Evolutionary conservation across 352 stramenopile species (phyloP).

Genomic region (Phytophthora tentaculata): DNA sequence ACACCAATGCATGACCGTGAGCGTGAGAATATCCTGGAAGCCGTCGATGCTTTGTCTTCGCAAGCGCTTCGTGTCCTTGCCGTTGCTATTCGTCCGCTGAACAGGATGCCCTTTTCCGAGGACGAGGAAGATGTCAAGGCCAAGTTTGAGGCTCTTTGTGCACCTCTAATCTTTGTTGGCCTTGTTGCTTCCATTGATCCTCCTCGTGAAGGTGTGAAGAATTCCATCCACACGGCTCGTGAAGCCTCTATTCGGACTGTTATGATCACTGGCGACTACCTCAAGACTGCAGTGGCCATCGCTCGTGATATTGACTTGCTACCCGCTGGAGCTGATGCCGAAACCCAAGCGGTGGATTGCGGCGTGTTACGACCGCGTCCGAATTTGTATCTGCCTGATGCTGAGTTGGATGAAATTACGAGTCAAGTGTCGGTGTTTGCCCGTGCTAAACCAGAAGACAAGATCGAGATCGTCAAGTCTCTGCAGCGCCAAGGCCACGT

Average conservation of each 20-base stretch:
- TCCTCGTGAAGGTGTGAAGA: constrained; percentile 59
- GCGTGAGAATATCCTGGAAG: constrained; percentile 47
- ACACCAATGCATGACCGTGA: constrained; percentile 44
- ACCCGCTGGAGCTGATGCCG: constrained; percentile 42
- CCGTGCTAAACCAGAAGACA: constrained; percentile 94
- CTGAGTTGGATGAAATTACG: constrained; percentile 88
- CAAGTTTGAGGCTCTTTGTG: constrained; percentile 64
- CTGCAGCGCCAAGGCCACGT: constrained; percentile 85
- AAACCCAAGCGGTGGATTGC: constrained; percentile 72
- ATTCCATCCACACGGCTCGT: constrained; percentile 61
- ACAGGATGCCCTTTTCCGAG: constrained; percentile 47
- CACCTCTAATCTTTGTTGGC: constrained; percentile 91
- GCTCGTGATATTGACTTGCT: constrained; percentile 92
- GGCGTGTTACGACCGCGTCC: constrained; percentile 55
- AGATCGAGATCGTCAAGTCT: constrained; percentile 95
- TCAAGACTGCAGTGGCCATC: constrained; percentile 95
- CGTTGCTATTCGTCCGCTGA: constrained; percentile 80
- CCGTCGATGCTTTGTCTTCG: constrained; percentile 64
- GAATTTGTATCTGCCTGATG: constrained; percentile 54
- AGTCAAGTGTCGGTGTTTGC: constrained; percentile 92
- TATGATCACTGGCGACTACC: constrained; percentile 96
- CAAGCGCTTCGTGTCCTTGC: constrained; percentile 89
- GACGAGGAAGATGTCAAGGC: constrained; percentile 61
- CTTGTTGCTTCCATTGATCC: constrained; percentile 93
- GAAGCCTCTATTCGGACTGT: constrained; percentile 70